phyloP scores from a whole-genome alignment of 805 yeast species.

The Blastobotrys peoriensis region DNA sequence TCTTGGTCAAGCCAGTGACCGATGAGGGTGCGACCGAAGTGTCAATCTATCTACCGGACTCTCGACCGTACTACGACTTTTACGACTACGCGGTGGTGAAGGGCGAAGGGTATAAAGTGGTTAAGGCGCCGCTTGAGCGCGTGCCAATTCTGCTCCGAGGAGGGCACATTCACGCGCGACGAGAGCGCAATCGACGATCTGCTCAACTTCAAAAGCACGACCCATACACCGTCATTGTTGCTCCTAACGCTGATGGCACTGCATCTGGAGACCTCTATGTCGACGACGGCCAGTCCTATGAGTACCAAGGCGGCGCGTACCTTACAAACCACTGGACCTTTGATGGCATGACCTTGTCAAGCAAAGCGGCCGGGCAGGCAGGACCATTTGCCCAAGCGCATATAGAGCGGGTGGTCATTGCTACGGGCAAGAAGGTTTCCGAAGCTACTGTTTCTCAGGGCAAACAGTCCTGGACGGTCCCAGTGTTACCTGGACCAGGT shows the following conservation, averaged over 20 bases:
- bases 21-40: conserved; percentile 41
- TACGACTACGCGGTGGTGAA: conserved; percentile 1
- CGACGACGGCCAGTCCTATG: conserved; percentile 80
- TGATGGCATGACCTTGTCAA: conserved; percentile 23
- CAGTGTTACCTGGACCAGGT: conserved; percentile 13
- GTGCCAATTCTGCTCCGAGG: conserved; percentile 73
- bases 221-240: conserved; percentile 72
- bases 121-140: conserved; percentile 36
- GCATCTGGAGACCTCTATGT: conserved; percentile 61
- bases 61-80: conserved; percentile 34
- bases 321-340: conserved; percentile 36
- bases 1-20: conserved; percentile 77
- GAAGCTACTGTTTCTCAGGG: conserved; percentile 25
- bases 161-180: conserved; percentile 64
- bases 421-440: conserved; percentile 24
- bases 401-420: conserved; percentile 23
- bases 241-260: conserved; percentile 39
- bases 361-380: conserved; percentile 10
- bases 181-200: conserved; percentile 74
- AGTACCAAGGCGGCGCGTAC: conserved; percentile 47
- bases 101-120: conserved; percentile 9
- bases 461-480: conserved; percentile 9
- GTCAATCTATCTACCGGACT: conserved; percentile 45
- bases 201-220: conserved; percentile 60
- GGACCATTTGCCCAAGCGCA: conserved; percentile 8